Conservation (phyloP, 2,329 filamentous ascomycete species). For the Piedraia hortae region DNA sequence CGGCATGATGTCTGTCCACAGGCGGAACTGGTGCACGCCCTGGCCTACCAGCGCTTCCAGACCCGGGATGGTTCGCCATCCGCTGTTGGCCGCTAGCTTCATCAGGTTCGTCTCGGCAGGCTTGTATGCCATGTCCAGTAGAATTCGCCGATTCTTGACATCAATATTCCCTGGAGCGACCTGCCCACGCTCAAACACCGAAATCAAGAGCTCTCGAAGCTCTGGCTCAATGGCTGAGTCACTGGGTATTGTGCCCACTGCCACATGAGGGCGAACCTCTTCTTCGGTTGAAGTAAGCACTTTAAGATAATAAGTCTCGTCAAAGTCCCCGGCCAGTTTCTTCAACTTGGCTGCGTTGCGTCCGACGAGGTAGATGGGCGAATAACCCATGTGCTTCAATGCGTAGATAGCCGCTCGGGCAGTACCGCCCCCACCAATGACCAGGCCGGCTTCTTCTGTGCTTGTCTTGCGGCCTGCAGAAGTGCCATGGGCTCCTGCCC, state of each 20-base stretch:
- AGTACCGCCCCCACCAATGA: slow-evolving; percentile 79
- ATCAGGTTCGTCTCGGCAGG: slow-evolving; percentile 62
- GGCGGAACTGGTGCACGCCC: slow-evolving; percentile 45
- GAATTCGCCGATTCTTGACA: slow-evolving; percentile 24
- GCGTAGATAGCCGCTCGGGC: slow-evolving; percentile 77
- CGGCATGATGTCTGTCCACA: slow-evolving; percentile 61
- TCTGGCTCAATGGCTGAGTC: slow-evolving; percentile 51
- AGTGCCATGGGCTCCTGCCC: slow-evolving; percentile 29
- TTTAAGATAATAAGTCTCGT: slow-evolving; percentile 36
- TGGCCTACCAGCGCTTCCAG: slow-evolving; percentile 75
- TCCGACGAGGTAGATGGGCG: slow-evolving; percentile 66
- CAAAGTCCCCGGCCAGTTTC: slow-evolving; percentile 40
- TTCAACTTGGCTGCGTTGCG: slow-evolving; percentile 42
- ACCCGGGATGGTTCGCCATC: slow-evolving; percentile 65
- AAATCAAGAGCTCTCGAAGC: slow-evolving; percentile 36
- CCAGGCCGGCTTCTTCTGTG: slow-evolving; percentile 32
- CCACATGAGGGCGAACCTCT: slow-evolving; percentile 33
- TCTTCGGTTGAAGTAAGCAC: slow-evolving; percentile 29
- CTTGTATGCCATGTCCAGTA: slow-evolving; percentile 94
- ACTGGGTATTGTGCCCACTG: slow-evolving; percentile 75
- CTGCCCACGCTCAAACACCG: slow-evolving; percentile 17
- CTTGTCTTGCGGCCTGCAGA: slow-evolving; percentile 1
- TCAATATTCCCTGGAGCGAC: slow-evolving; percentile 5
- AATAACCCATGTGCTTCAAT: slow-evolving; percentile 55
- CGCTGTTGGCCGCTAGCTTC: slow-evolving; percentile 46